Percentiles rank a stretch among this genome's conserved stretches.
These are phyloP conservation scores for Naganishia sp. DNA, from an alignment of 1,284 basidiomycete genomes.

Conservation along the genomic window DNA sequence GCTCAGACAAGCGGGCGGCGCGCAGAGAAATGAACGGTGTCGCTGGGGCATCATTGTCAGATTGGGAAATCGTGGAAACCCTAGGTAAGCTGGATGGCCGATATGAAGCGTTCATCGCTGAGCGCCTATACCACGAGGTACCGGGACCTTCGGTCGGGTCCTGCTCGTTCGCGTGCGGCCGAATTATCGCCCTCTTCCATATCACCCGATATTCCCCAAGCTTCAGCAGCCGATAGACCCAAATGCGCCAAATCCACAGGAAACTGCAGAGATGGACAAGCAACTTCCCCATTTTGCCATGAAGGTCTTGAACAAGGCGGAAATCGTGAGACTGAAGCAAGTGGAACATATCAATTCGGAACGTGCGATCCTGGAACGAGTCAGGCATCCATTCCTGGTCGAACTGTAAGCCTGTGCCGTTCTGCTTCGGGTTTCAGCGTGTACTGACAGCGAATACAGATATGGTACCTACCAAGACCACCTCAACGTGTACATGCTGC, in stretches of 20 bases:
- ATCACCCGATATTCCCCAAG: constrained; percentile 55
- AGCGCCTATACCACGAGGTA: constrained; percentile 37
- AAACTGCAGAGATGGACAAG: constrained; percentile 49
- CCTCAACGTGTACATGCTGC: constrained; percentile 59
- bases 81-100: constrained; percentile 33
- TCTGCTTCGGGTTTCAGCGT: neutral
- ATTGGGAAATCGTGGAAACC: constrained; percentile 55
- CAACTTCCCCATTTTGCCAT: constrained; percentile 56
- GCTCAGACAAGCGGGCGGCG: neutral
- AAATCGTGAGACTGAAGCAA: constrained; percentile 60
- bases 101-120: no score
- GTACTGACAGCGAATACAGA: constrained; percentile 20
- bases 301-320: constrained; percentile 59
- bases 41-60: constrained; percentile 41
- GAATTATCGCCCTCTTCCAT: constrained; percentile 48
- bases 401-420: constrained; percentile 52
- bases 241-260: constrained; percentile 38
- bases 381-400: constrained; percentile 62
- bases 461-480: constrained; percentile 57
- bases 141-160: constrained; percentile 55
- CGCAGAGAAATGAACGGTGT: constrained; percentile 32
- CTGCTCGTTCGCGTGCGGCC: constrained; percentile 53
- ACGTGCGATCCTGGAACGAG: constrained; percentile 57
- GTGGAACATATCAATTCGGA: constrained; percentile 62
- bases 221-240: constrained; percentile 48